A percentile compares a stretch with the other conserved stretches of the same genome.
phyloP scores from a whole-genome alignment of 768 basidiomycete genomes.

The Kwoniella sp. region DNA sequence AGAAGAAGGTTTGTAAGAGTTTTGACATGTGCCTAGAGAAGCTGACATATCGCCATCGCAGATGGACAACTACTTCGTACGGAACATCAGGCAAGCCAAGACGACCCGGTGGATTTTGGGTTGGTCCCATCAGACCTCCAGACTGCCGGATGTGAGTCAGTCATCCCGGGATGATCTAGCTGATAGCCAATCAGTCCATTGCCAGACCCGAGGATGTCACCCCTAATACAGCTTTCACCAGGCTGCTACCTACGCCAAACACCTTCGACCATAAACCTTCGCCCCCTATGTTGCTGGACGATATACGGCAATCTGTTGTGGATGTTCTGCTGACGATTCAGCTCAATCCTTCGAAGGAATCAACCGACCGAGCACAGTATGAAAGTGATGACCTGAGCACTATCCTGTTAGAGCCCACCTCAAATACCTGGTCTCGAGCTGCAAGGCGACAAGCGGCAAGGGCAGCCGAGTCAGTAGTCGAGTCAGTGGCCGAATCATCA shows the following conservation, averaged over 20 bases:
- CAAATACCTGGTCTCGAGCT: conserved; percentile 41
- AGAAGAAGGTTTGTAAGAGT: conserved; percentile 51
- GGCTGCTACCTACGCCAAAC: conserved; percentile 24
- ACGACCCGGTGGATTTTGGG: conserved; percentile 89
- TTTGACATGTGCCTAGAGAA: background rate
- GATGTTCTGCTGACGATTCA: conserved; percentile 6
- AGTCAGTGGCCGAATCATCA: no score
- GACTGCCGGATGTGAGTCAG: conserved; percentile 70
- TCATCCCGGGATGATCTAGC: background rate
- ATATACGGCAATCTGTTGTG: conserved; percentile 8
- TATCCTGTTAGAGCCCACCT: conserved; percentile 17
- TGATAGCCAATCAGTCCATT: conserved; percentile 12
- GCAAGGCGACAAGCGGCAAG: conserved; percentile 11
- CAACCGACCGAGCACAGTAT: background rate
- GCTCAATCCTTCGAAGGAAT: background rate
- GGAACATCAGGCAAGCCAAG: conserved; percentile 76
- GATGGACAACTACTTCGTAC: conserved; percentile 82
- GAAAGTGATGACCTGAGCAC: no score
- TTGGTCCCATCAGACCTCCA: conserved; percentile 68
- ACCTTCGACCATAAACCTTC: conserved; percentile 10
- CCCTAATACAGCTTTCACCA: conserved; percentile 31
- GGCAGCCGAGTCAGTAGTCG: background rate
- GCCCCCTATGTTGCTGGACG: conserved; percentile 6
- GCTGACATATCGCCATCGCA: conserved; percentile 44
- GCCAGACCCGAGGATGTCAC: conserved; percentile 21